These are phyloP conservation scores for Typha latifolia DNA, from an alignment of 176 grass and related monocot genomes.

Conservation along the genomic window DNA sequence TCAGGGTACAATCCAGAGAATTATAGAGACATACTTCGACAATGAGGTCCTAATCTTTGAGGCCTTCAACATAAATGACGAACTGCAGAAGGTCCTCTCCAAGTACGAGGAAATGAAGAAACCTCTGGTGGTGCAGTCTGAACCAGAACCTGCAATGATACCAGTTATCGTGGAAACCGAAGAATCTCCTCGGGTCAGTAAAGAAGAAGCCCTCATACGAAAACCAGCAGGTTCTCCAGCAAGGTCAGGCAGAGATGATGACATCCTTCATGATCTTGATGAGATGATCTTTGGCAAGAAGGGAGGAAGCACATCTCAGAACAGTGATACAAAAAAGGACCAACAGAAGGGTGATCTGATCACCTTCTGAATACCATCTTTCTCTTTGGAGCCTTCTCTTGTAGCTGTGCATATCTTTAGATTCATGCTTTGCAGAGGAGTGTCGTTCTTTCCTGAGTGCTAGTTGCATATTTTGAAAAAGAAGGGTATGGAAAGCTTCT, in stretches of 20 bases:
- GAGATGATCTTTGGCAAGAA: constrained; percentile 98
- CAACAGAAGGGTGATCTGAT: constrained; percentile 55
- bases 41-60: constrained; percentile 65
- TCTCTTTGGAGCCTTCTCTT: background rate
- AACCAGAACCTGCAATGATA: constrained; percentile 77
- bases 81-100: constrained; percentile 63
- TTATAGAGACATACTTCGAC: constrained; percentile 52
- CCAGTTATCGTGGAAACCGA: constrained; percentile 61
- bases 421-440: background rate
- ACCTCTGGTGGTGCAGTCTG: constrained; percentile 29
- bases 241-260: constrained; percentile 60
- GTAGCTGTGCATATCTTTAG: constrained; percentile 10
- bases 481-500: no score
- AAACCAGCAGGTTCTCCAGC: constrained; percentile 48
- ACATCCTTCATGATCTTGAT: constrained; percentile 75
- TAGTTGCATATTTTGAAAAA: no score
- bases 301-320: constrained; percentile 45
- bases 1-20: constrained; percentile 65
- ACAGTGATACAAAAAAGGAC: constrained; percentile 28
- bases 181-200: constrained; percentile 29
- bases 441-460: no score
- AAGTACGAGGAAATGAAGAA: constrained; percentile 83
- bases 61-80: constrained; percentile 74
- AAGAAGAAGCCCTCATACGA: constrained; percentile 38
- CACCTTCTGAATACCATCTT: constrained; percentile 29